Base-by-base conservation (phyloP, 768 basidiomycete species). In the Sutorius australiensis region DNA sequence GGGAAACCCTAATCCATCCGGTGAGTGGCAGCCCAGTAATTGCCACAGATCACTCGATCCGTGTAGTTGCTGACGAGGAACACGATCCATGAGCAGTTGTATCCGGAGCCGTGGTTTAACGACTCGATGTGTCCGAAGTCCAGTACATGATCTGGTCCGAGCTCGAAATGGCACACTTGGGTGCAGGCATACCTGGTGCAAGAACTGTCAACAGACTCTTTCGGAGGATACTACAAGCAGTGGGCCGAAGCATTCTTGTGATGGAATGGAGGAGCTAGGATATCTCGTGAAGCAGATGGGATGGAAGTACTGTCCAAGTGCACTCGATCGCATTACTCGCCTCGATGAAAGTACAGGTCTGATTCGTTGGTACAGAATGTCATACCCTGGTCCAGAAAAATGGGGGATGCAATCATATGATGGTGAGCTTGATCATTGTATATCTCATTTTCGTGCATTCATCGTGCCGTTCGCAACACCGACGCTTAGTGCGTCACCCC, bases 291-390 rank as follows among this genome's bases (percentile, higher is more conserved):
- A 59, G 33, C 61, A 72, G 44, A 69, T 74, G 50, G 83, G 83
- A 6, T 86, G 84, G 84, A 83, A 79, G 55, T 73, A 77, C 51
- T 86, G 85, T 62, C 79, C 85, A 53, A 80, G 73, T 52, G 12
- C 14, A 41, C 24, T 50, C 4, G 12, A 16, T 16, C 5, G 7
- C 4, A 28, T 33, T 12, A 2, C 12, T 33, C 24, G 21, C 8
- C 10, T 14, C 11, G 7, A 37, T 3, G 30, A 16, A 19, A 39
- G 24, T 24, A 24, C 36, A 21, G 31, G 36, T 61, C 17, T 45
- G 12, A 50, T 33, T 7, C 14, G 37, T 17, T 3, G 3, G 16
- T 31, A 3, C 55, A 76, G 76, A 71, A 28, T 77, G 77, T 52
- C 61, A 65, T 34, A 77, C 77, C 2, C 75, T 78, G 1, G 75